Base-by-base conservation (phyloP, 1,284 basidiomycete species). In the Rhodotorula sp. region DNA sequence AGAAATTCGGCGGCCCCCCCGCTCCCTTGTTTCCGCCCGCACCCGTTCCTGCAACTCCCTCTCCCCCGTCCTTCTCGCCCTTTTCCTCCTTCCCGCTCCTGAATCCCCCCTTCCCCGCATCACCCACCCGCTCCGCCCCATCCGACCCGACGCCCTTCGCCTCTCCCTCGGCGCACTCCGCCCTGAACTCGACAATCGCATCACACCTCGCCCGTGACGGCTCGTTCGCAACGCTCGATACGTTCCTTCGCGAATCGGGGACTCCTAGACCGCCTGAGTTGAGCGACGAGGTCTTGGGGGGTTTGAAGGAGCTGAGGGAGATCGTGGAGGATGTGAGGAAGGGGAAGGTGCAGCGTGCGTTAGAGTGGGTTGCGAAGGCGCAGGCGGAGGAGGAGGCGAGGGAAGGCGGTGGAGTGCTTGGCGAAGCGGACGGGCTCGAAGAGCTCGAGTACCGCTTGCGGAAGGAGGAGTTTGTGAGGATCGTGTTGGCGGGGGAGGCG, bases 141-240 rank as follows among this genome's bases (percentile, higher is more conserved):
- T 22, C 31, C 8, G 7, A 9, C 37, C 44, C 87, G 74, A 81
- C 86, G 1, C 80, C 91, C 34, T 93, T 93, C 77, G 80, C 84
- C 2, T 87, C 88, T 10, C 75, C 83, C 10, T 80, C 82, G n/a
- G 86, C 88, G 16, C 81, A 83, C 62, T 80, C 81, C 22, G 86
- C 89, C 15, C 82, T 93, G n/a, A 87, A 91, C 78, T 81, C 84
- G 44, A 88, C 88, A 2, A 85, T 93, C 73, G 88, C 89, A 4
- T 76, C 88, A 47, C 91, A 93, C 77, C 85, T 93, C 70, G 83
- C 92, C 31, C 84, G 91, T 58, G 89, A 88, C 1, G 91, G 91
- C 15, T 87, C 90, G 70, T 90, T 91, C 74, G 84, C 86, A 59
- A 86, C 86, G 0, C 89, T 89, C 11, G 84, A 88, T 71, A 85